Evolutionary conservation across 768 basidiomycete species (phyloP).

Genomic region (Glaciozyma martinii): DNA sequence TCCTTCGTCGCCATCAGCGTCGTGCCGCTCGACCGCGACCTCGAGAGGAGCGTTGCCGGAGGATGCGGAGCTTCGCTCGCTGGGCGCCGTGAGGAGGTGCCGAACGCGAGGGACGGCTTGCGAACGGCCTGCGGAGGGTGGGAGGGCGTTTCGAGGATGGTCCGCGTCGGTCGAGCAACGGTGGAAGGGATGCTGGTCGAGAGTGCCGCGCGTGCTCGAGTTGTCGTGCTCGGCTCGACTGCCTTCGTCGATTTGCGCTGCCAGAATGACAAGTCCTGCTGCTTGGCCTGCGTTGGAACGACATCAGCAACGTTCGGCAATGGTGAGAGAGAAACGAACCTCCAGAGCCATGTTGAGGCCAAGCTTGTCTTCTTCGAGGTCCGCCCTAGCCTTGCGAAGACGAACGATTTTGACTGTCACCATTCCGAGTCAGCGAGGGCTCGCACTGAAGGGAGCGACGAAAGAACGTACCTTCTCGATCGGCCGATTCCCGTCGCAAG

Average conservation of each 20-base stretch:
- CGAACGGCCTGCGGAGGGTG: not conserved
- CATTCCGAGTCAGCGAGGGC: not conserved
- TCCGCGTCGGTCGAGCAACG: not conserved
- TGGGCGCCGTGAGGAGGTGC: not conserved
- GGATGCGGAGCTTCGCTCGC: too few species aligned
- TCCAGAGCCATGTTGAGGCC: conserved; percentile 36
- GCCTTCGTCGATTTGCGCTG: conserved; percentile 17
- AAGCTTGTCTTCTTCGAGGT: conserved; percentile 33
- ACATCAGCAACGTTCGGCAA: not conserved
- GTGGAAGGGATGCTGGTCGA: not conserved
- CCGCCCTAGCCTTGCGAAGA: conserved; percentile 32
- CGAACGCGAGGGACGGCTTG: not conserved
- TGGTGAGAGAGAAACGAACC: conserved; percentile 2
- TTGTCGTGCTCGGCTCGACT: not conserved
- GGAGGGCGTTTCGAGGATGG: not conserved
- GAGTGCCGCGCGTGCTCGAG: conserved; percentile 2
- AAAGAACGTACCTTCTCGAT: conserved; percentile 31
- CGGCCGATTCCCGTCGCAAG: conserved; percentile 33
- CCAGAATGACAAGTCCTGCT: conserved; percentile 30
- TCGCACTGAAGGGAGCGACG: not conserved
- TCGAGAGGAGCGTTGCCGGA: too few species aligned
- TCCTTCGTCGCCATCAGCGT: too few species aligned
- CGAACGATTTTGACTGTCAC: conserved; percentile 29
- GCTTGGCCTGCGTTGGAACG: conserved; percentile 25
- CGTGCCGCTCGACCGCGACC: too few species aligned